Evolutionary conservation across 345 rosid genomes (phyloP), one percentile per base, ranked within the genome.

Genomic region (Acer yangbiense): DNA sequence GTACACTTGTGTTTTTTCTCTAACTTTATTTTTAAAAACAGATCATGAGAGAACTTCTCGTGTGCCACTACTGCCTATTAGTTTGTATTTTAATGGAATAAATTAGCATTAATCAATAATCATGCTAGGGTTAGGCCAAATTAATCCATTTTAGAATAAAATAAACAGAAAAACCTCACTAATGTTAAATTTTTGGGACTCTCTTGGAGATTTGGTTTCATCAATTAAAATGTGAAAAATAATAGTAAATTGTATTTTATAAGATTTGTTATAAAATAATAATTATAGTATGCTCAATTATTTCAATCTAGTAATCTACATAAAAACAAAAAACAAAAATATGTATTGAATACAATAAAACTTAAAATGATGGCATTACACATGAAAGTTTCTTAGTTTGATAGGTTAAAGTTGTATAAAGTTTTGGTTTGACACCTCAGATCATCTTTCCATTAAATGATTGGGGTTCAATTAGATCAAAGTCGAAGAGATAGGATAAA

Each of bases 51-150:
- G 68, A 72, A 21, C 82, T 77, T 72, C 82, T 73, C 73, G 78
- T 65, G 80, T 65, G 81, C 81, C 83, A 74, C 85, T 72, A 25
- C 83, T 72, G 18, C 52, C 77, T 7, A 74, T 71, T 63, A 75
- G n/a, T 52, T 63, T 64, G 11, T 69, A 52, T 48, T 39, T 71
- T 62, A 50, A 64, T 2, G n/a, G n/a, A 77, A 76, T 74, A 64
- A 71, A 66, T 55, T 58, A 73, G 12, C 17, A 78, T 18, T 64
- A 74, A 68, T 77, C 46, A 72, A 55, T 64, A 71, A 68, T 77
- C 46, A 72, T 61, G 63, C 61, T 46, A 14, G 71, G 70, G 69
- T 82, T 79, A 78, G 83, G 86, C 75, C 74, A 71, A 83, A 85
- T 71, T 62, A 78, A 82, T 80, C 76, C 86, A 68, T 81, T 25